Conservation (phyloP, 768 basidiomycete species). For the Boletus vinaceobasis region DNA sequence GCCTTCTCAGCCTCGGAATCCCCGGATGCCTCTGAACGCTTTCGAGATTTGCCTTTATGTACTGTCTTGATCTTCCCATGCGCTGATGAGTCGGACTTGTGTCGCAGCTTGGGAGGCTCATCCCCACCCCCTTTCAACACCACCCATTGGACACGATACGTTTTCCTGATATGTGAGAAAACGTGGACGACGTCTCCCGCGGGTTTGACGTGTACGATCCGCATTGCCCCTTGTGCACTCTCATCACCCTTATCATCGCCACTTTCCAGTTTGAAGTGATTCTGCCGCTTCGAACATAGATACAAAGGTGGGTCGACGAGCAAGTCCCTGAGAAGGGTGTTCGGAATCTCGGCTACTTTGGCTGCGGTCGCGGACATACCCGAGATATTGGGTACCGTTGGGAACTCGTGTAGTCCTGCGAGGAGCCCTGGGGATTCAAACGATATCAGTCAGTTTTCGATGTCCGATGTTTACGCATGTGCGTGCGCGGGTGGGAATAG, state of each 20-base stretch:
- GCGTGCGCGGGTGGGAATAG: background rate
- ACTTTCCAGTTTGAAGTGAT: background rate
- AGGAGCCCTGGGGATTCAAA: constrained; percentile 61
- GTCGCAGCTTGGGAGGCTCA: constrained; percentile 38
- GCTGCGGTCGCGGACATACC: constrained; percentile 36
- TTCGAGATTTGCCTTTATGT: constrained; percentile 12
- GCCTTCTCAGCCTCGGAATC: constrained; percentile 9
- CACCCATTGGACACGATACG: constrained; percentile 74
- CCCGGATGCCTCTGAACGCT: constrained; percentile 7
- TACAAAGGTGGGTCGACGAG: constrained; percentile 32
- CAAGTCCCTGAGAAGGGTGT: constrained; percentile 38
- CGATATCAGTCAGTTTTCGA: constrained; percentile 1
- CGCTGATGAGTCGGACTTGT: background rate
- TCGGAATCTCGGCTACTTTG: constrained; percentile 32
- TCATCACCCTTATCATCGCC: background rate
- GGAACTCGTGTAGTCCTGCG: constrained; percentile 88
- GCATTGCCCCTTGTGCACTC: constrained; percentile 7
- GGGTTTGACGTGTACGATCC: constrained; percentile 45
- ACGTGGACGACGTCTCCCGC: constrained; percentile 72
- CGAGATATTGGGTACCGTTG: constrained; percentile 56
- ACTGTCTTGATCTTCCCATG: constrained; percentile 7
- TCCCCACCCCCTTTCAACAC: constrained; percentile 53
- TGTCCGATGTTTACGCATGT: background rate
- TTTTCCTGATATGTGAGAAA: constrained; percentile 90
- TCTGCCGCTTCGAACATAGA: constrained; percentile 1